A percentile compares a stretch with the other conserved stretches of the same genome.
phyloP scores from a whole-genome alignment of 768 basidiomycete species.

The Kwoniella sp. region DNA sequence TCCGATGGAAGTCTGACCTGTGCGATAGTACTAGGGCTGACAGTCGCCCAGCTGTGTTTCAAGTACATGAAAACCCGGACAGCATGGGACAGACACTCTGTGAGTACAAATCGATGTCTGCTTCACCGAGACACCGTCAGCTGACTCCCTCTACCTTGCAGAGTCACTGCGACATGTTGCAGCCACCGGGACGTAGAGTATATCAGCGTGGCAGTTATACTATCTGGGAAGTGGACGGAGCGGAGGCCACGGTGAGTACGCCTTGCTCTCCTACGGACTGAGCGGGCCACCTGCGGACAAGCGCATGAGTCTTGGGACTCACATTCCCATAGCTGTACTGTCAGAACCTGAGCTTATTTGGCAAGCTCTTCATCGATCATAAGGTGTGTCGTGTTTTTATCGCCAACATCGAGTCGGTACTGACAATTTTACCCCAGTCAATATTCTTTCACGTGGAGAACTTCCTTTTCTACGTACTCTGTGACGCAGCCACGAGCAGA shows the following conservation, averaged over 20 bases:
- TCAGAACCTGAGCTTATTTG: conserved; percentile 90
- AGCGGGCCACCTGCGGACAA: neutral
- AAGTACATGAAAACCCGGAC: conserved; percentile 83
- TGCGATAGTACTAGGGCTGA: neutral
- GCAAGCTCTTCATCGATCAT: conserved; percentile 97
- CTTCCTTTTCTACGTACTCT: conserved; percentile 85
- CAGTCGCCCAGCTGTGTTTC: conserved; percentile 72
- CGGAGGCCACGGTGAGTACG: conserved; percentile 67
- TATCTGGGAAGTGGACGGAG: conserved; percentile 95
- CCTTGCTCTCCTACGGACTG: neutral
- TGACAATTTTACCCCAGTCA: conserved; percentile 25
- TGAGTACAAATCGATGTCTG: conserved; percentile 46
- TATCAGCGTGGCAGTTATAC: conserved; percentile 83
- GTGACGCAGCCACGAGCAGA: conserved; percentile 67
- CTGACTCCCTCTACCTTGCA: conserved; percentile 2
- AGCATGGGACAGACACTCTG: conserved; percentile 63
- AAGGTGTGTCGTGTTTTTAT: conserved; percentile 60
- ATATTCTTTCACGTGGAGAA: conserved; percentile 50
- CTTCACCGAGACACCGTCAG: neutral
- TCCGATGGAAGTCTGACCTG: neutral
- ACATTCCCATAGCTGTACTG: conserved; percentile 72
- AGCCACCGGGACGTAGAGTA: conserved; percentile 80
- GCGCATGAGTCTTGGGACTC: neutral
- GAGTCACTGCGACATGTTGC: conserved; percentile 12
- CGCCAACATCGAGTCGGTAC: neutral